Evolutionary conservation across 1,284 basidiomycete species (phyloP).

Genomic region (Wallemia ichthyophaga): DNA sequence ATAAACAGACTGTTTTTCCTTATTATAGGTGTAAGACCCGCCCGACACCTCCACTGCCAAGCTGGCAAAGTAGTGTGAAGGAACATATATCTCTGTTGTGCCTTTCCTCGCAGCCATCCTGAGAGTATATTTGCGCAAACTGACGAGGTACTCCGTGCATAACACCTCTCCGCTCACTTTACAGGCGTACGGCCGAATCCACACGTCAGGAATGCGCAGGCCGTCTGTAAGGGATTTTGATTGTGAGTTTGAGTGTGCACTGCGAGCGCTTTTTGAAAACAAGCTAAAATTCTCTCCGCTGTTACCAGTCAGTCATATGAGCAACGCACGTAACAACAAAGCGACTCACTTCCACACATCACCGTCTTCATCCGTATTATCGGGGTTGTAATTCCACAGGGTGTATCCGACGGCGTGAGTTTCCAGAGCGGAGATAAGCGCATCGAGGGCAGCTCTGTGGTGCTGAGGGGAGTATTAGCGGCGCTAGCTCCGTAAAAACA

Average conservation of each 20-base stretch:
- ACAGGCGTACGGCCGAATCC: conserved; percentile 10
- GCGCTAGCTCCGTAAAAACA: neutral
- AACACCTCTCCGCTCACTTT: neutral
- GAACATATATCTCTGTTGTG: neutral
- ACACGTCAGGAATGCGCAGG: conserved; percentile 11
- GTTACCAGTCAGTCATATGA: conserved; percentile 14
- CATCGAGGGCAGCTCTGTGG: neutral
- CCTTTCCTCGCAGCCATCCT: neutral
- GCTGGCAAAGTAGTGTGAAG: neutral
- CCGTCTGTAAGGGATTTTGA: conserved; percentile 9
- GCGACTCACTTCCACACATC: conserved; percentile 14
- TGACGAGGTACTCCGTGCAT: neutral
- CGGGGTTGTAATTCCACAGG: conserved; percentile 20
- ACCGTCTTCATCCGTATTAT: conserved; percentile 15
- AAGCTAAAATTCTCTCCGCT: conserved; percentile 10
- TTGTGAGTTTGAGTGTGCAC: no score
- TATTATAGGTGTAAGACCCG: neutral
- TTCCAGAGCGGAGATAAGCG: neutral
- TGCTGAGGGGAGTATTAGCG: neutral
- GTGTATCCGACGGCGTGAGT: conserved; percentile 2
- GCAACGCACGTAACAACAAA: neutral
- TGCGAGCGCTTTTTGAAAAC: conserved; percentile 9
- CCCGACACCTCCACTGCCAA: neutral
- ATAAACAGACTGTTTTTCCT: neutral
- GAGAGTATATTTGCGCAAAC: neutral